A percentile compares a stretch with the other conserved stretches of the same genome.
These are phyloP conservation scores for Diaporthe citrichinensis DNA, from an alignment of 2,329 filamentous ascomycete species.

Conservation along the genomic window DNA sequence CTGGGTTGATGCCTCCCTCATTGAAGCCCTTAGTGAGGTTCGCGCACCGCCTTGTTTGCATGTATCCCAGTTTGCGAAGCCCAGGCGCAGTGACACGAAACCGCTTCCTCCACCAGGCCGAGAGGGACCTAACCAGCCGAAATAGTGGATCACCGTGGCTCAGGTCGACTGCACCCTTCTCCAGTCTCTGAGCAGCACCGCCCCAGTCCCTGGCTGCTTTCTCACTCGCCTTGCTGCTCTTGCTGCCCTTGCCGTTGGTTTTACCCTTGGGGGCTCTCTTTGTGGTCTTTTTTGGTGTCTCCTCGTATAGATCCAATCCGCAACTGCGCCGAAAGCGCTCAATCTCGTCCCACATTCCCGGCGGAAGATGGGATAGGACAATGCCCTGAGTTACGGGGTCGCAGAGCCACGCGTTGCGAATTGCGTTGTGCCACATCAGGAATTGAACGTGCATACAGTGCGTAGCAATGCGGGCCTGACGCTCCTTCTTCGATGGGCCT, in stretches of 20 bases:
- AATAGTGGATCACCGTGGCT: slow-evolving; percentile 87
- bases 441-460: slow-evolving; percentile 92
- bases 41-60: slow-evolving; percentile 80
- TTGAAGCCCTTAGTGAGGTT: slow-evolving; percentile 80
- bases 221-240: slow-evolving; percentile 52
- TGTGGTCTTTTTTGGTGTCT: slow-evolving; percentile 53
- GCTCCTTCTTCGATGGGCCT: slow-evolving; percentile 87
- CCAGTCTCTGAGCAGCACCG: slow-evolving; percentile 75
- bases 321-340: slow-evolving; percentile 80
- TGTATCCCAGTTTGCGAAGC: slow-evolving; percentile 90
- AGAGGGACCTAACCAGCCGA: slow-evolving; percentile 80
- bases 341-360: slow-evolving; percentile 78
- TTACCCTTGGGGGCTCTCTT: slow-evolving; percentile 44
- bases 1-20: slow-evolving; percentile 71
- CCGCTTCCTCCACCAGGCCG: slow-evolving; percentile 88
- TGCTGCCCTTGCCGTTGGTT: slow-evolving; percentile 55
- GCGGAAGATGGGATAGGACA: slow-evolving; percentile 80
- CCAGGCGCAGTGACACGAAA: slow-evolving; percentile 85
- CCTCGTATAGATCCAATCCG: slow-evolving; percentile 62
- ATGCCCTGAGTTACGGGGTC: slow-evolving; percentile 82
- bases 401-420: slow-evolving; percentile 87
- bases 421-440: slow-evolving; percentile 89
- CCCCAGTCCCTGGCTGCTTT: slow-evolving; percentile 76
- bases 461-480: slow-evolving; percentile 81
- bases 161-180: slow-evolving; percentile 80